Evolutionary conservation across 345 rosid species (phyloP).

Genomic region (Moricandia moricandioides): DNA sequence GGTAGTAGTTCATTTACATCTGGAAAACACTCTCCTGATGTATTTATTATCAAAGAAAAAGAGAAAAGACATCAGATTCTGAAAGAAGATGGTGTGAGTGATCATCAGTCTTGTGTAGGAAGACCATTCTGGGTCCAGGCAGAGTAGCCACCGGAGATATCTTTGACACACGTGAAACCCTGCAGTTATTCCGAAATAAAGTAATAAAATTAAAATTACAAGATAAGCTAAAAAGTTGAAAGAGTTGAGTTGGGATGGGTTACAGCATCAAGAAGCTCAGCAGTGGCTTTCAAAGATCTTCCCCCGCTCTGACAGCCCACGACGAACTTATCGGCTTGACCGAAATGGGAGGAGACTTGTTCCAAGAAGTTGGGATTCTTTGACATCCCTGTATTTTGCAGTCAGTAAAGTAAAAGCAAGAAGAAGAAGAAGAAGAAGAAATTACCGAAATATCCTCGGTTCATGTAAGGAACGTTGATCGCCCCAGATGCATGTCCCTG

Average conservation of each 20-base stretch:
- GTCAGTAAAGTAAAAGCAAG: neutral
- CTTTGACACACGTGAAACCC: slow-evolving; percentile 65
- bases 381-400: slow-evolving; percentile 53
- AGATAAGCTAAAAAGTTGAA: neutral
- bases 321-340: slow-evolving; percentile 59
- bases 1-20: neutral
- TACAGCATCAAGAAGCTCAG: slow-evolving; percentile 67
- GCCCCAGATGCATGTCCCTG: slow-evolving; percentile 81
- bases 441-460: slow-evolving; percentile 40
- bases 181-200: slow-evolving; percentile 24
- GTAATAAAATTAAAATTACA: neutral
- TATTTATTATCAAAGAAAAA: slow-evolving; percentile 1
- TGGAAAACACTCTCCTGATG: slow-evolving; percentile 7
- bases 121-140: slow-evolving; percentile 73
- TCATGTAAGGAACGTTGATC: slow-evolving; percentile 75
- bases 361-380: slow-evolving; percentile 60
- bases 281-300: slow-evolving; percentile 68
- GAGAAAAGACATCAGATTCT: neutral
- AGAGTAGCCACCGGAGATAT: slow-evolving; percentile 68
- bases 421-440: neutral
- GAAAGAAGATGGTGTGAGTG: neutral
- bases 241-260: slow-evolving; percentile 20
- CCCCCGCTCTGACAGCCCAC: slow-evolving; percentile 81
- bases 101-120: slow-evolving; percentile 38
- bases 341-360: slow-evolving; percentile 54